Evolutionary conservation across 352 stramenopile genomes (phyloP), one percentile per base, ranked within the genome.

Genomic region (Phytophthora colocasiae): DNA sequence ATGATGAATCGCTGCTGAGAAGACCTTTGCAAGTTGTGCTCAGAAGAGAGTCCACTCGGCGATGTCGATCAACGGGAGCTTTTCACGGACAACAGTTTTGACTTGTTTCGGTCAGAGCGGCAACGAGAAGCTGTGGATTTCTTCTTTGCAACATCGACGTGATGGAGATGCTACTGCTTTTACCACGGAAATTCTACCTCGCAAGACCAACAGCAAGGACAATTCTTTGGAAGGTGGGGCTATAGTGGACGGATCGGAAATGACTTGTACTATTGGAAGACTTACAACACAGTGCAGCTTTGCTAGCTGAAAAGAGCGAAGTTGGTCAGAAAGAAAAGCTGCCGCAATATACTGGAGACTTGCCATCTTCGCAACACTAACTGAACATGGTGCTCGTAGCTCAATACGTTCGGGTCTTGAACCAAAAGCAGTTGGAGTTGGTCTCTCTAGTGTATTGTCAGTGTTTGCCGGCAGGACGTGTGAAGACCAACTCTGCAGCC

Each of bases 191-290:
- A 19, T 96, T 12, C 66, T 96, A 19, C 87, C 87, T 36, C 82
- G 85, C 10, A 87, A 81, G 24, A 32, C 41, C 17, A 75, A 53
- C 31, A 60, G 51, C 19, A 73, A 63, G 32, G 58, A 56, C 11
- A 36, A 47, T 34, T 12, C 27, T 12, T 60, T 92, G 22, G 61
- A 87, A 6, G 76, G 78, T 3, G 77, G 82, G 8, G 78, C 77
- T 1, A 65, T 91, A 27, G 79, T 89, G 22, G 54, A 79, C 32
- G 82, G 71, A 96, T 58, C 84, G 84, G 14, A 96, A 94, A 49
- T 83, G 79, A 9, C 77, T 96, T 7, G 85, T 94, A 55, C 55
- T 96, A 3, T 59, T 96, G 10, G 87, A 96, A 67, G 87, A 94
- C 44, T 69, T 94, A 17, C 75, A 96, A 46, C 76, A 78, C 7